Evolutionary conservation across 2,329 filamentous ascomycete species (phyloP), one percentile per base, ranked within the genome.

Genomic region (Cordyceps cicadae): DNA sequence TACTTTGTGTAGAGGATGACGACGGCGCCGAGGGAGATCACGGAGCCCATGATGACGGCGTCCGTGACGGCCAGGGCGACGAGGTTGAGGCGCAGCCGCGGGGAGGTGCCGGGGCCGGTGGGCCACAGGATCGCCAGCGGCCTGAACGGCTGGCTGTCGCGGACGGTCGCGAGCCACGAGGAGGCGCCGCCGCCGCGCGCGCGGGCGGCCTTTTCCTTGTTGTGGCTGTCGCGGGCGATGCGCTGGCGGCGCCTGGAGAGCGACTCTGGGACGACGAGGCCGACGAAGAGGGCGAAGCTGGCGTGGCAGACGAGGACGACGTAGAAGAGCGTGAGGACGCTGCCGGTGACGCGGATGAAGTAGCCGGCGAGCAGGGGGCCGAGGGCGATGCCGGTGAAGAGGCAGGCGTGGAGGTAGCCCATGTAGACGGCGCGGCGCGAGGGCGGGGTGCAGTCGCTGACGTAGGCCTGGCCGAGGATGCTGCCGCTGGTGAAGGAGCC

Each of bases 401-500:
- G 79, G 66, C 88, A 92, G 12, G 90, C 92, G 68, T 97, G 90
- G 67, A 97, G 87, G 70, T 92, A 93, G 7, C 91, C 92, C 71
- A 97, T 94, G 5, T 87, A 85, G 8, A 96, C 88, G 62, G 88
- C 89, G 21, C 94, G 86, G 68, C 84, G 85, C 34, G 89, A 87
- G 0, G 92, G 89, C 4, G 88, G 79, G 0, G 92, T 93, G 73
- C 91, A 96, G 72, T 99, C 94, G 46, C 90, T 87, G 14, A 89
- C 87, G 72, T 97, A 99, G 0, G 93, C 91, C 71, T 95, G 87
- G 24, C 85, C 87, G 62, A 96, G 77, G 21, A 87, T 77, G 51
- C 88, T 88, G 32, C 87, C 88, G 0, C 90, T 85, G 1, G 92
- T 96, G 71, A 97, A 96, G 0, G 92, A 96, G 8, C 94, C 94